Base-by-base conservation (phyloP, 2,329 filamentous ascomycete species). In the Ceratocystis lukuohia region DNA sequence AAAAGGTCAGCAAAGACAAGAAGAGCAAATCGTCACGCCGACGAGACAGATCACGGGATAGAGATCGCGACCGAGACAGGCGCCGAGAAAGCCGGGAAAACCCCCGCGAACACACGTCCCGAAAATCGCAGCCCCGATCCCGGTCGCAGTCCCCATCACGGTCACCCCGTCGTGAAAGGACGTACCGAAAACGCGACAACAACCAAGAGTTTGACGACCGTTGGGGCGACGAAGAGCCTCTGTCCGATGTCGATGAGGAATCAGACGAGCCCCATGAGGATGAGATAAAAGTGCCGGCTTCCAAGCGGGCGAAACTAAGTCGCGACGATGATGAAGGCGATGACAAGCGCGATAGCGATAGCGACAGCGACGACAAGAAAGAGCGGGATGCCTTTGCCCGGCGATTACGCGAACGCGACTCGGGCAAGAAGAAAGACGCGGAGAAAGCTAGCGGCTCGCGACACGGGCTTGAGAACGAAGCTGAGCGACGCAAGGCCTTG, bases 321-420 rank as follows among this genome's bases (percentile, higher is more conserved):
- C 8, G 48, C 48, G 48, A 53, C 63, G 85, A 88, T 61, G 76
- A 70, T 65, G 82, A 84, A 22, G 72, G 45, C 37, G 25, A 63
- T 15, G 44, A 63, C 20, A 45, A 65, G 15, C 28, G 33, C 30
- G 17, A 37, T 7, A 30, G 30, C 17, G 56, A 25, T 8, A 37
- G 28, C 56, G 56, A 59, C 56, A 59, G 30, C 30, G 56, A 59
- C 30, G 90, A 95, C 73, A 80, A 87, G 22, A 84, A 83, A 69
- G 91, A 95, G 73, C 82, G 88, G 50, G 88, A 92, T 68, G 89
- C 88, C 20, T 92, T 95, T 70, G 84, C 89, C n/a, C 86, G 87
- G 71, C 80, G 90, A 15, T 74, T 95, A 65, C 85, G 83, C 61
- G 84, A 85, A 57, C 89, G 88, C 72, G 88, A 94, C 71, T 84